A percentile compares a stretch with the other conserved stretches of the same genome.
These are phyloP conservation scores for Pontederia crassipes DNA, from an alignment of 176 grass and related monocot genomes.

Conservation along the genomic window DNA sequence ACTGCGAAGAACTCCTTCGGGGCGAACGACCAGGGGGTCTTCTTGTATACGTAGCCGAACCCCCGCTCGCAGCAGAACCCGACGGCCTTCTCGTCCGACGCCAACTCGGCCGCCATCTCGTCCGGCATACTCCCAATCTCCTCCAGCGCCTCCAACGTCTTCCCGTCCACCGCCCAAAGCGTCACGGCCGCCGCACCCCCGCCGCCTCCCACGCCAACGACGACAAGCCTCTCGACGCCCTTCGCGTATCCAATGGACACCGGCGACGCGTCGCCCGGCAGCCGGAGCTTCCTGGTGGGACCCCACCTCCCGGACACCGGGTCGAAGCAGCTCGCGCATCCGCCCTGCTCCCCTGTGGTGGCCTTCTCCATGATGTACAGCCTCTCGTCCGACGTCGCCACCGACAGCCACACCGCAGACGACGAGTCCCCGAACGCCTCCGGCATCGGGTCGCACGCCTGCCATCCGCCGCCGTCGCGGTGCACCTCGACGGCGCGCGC, in stretches of 20 bases:
- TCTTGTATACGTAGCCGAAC: constrained; percentile 32
- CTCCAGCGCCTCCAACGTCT: constrained; percentile 11
- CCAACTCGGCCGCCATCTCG: constrained; percentile 15
- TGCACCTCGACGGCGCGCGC: constrained; percentile 21
- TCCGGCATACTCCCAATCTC: constrained; percentile 10
- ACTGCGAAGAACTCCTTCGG: constrained; percentile 33
- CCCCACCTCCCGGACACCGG: constrained; percentile 23
- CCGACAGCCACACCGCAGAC: constrained; percentile 13
- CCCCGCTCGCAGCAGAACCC: constrained; percentile 4
- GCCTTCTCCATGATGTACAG: constrained; percentile 28
- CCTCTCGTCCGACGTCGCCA: background rate
- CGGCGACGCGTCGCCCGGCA: background rate
- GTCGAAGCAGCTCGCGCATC: constrained; percentile 28
- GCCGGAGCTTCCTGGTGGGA: background rate
- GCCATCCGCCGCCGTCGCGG: background rate
- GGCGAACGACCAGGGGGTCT: background rate
- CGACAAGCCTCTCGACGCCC: background rate
- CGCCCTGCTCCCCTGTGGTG: background rate
- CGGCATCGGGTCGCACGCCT: constrained; percentile 21
- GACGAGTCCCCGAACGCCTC: background rate
- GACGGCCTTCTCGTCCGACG: background rate
- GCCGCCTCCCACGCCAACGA: background rate
- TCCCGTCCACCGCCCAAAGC: constrained; percentile 24
- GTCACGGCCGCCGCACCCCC: background rate
- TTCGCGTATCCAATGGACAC: background rate